Percentiles rank a stretch among this genome's conserved stretches.
phyloP scores from a whole-genome alignment of 192 early-diverging fungal genomes.

The Podila clonocystis region DNA sequence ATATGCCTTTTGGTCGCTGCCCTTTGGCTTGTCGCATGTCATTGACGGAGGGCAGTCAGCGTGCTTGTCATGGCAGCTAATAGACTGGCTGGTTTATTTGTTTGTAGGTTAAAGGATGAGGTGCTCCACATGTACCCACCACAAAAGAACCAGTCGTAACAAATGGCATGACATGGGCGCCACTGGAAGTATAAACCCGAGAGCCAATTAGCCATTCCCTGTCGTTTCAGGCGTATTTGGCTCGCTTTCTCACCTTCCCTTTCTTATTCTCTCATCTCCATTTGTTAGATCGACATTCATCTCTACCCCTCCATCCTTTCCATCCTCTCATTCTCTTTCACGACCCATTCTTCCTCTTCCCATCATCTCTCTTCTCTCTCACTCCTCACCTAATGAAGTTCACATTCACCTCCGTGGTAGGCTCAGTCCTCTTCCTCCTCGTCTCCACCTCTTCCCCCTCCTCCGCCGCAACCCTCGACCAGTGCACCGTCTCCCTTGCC shows the following conservation, averaged over 20 bases:
- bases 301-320: neutral
- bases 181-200: no score
- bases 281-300: neutral
- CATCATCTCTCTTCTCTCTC: neutral
- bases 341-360: neutral
- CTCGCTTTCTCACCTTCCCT: neutral
- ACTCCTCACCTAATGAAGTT: constrained; percentile 22
- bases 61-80: no score
- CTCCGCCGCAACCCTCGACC: constrained; percentile 13
- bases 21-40: no score
- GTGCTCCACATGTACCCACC: no score
- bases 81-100: no score
- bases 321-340: neutral
- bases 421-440: constrained; percentile 2
- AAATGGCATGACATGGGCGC: no score
- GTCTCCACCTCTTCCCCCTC: neutral
- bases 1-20: no score
- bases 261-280: neutral
- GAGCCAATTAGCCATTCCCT: no score
- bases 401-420: constrained; percentile 10
- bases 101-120: no score
- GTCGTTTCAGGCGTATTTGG: no score
- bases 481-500: constrained; percentile 27
- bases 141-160: no score
- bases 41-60: no score